Base-by-base conservation (phyloP, 495 filamentous ascomycete species). In the Penicillium ochrochloron region DNA sequence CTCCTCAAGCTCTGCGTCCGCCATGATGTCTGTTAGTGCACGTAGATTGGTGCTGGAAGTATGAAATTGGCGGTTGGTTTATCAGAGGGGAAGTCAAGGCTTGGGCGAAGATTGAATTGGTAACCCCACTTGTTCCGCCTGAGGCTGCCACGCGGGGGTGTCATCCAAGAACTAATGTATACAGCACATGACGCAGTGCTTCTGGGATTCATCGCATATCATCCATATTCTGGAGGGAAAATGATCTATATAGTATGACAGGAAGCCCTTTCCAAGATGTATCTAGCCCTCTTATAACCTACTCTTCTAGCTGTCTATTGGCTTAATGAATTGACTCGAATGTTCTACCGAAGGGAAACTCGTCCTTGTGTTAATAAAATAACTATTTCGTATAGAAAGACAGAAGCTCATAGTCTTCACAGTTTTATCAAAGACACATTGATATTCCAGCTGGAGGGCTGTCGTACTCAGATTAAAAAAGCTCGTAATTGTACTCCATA, bases 1-100 rank as follows among this genome's bases (percentile, higher is more conserved):
- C 82, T 92, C 86, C 75, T 94, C 92, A 59, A 96, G 78, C 73
- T 96, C 92, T 72, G 89, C 84, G 82, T 96, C 92, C n/a, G 88
- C 89, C 92, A 95, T 93, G 60, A 39, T 80, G 61, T 66, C 65
- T 29, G 53, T 64, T 25, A 21, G 14, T 44, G 19, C 50, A 42
- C 56, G 37, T 62, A 39, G 29, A 53, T 12, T n/a, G 33, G 25
- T 21, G 29, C 56, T 57, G 46, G n/a, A 15, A 39, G 21, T 57
- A 41, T 41, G 41, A 46, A 39, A 25, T 17, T n/a, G 17, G 29
- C n/a, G 2, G 27, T n/a, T 10, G 27, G 48, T 52, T 52, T 48
- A 52, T 31, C 14, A 25, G 48, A 52, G 48, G 15, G 23, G 48
- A 31, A 52, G 37, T 57, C 15, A 53, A 27, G 25, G n/a, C 10